Evolutionary conservation across 1,284 basidiomycete genomes (phyloP).

Genomic region (Cystobasidium slooffiae): DNA sequence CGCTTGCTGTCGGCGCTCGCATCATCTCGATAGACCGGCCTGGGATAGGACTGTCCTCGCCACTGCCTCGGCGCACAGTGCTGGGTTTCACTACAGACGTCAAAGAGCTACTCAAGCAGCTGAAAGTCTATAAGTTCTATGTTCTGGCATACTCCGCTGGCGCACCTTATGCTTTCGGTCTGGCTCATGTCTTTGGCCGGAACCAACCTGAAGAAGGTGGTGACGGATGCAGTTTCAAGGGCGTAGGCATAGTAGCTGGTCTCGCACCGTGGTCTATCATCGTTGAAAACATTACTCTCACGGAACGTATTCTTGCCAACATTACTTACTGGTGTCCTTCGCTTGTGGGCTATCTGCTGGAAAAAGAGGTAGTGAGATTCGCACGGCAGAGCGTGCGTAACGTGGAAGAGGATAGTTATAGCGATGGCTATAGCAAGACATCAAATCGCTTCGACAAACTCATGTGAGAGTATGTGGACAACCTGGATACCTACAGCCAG

Average conservation of each 20-base stretch:
- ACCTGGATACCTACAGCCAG: neutral
- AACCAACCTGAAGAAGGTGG: neutral
- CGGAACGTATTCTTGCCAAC: neutral
- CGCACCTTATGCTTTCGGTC: constrained; percentile 23
- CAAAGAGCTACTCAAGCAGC: neutral
- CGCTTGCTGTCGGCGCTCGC: neutral
- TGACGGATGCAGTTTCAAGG: neutral
- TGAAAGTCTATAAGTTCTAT: neutral
- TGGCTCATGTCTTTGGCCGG: neutral
- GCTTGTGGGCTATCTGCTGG: neutral
- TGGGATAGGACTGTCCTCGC: constrained; percentile 20
- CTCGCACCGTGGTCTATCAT: neutral
- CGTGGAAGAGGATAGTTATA: neutral
- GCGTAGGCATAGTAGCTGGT: constrained; percentile 16
- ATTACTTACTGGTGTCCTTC: neutral
- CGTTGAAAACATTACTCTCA: neutral
- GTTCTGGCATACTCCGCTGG: constrained; percentile 25
- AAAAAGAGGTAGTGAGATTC: neutral
- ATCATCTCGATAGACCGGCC: constrained; percentile 38
- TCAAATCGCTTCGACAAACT: neutral
- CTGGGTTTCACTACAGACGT: neutral
- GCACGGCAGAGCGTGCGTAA: neutral
- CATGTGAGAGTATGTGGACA: neutral
- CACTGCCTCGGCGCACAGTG: neutral
- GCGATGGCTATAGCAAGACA: neutral